These are phyloP conservation scores for Lotmaria passim DNA, from an alignment of 208 protist genomes.

Conservation along the genomic window DNA sequence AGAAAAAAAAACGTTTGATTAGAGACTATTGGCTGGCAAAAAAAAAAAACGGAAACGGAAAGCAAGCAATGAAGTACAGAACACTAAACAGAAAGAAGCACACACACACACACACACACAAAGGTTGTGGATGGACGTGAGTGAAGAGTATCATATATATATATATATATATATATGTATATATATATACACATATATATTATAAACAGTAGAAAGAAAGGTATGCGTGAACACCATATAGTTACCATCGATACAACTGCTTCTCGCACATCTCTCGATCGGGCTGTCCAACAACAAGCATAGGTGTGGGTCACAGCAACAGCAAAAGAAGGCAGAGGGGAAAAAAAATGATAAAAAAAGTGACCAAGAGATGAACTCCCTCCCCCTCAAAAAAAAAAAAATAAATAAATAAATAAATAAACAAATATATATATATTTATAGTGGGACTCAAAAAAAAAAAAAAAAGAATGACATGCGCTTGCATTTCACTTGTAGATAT, in stretches of 20 bases:
- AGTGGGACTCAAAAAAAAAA: too few relatives aligned
- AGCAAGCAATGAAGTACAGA: too few relatives aligned
- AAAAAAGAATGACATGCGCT: too few relatives aligned
- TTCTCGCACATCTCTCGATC: background rate
- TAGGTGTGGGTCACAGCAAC: background rate
- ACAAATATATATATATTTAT: background rate
- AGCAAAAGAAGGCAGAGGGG: background rate
- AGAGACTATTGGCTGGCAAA: too few relatives aligned
- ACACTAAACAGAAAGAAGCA: background rate
- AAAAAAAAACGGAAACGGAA: too few relatives aligned
- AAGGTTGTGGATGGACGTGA: background rate
- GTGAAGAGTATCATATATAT: background rate
- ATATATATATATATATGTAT: conserved; percentile 21
- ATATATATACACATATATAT: conserved; percentile 26
- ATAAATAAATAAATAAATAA: conserved; percentile 11
- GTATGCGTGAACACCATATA: background rate
- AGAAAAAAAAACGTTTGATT: background rate
- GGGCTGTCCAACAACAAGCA: background rate
- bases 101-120: background rate
- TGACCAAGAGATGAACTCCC: too few relatives aligned
- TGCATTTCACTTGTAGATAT: too few relatives aligned
- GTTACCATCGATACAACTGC: background rate
- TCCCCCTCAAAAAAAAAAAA: too few relatives aligned
- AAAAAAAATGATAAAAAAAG: background rate
- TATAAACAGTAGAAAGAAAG: background rate